phyloP scores from a whole-genome alignment of 1,139 yeast genomes.

The Geotrichum phurueaensis region DNA sequence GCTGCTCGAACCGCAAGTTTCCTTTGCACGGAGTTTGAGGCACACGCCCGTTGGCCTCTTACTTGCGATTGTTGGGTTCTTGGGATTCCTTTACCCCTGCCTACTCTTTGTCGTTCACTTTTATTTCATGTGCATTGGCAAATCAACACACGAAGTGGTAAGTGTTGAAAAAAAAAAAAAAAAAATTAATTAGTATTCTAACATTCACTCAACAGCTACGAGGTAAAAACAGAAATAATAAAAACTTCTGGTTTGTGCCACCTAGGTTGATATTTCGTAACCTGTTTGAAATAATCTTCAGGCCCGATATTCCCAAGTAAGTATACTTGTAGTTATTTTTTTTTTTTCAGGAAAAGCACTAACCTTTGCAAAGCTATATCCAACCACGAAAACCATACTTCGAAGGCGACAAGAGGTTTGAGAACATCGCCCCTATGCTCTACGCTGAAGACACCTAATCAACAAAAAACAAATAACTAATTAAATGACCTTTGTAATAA shows the following conservation, averaged over 20 bases:
- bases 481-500: not conserved
- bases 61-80: slow-evolving; percentile 13
- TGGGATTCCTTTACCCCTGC: slow-evolving; percentile 13
- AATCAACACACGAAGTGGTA: slow-evolving; percentile 16
- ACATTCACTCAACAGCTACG: not conserved
- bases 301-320: slow-evolving; percentile 19
- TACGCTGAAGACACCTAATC: slow-evolving; percentile 4
- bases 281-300: slow-evolving; percentile 16
- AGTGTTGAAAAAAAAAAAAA: not conserved
- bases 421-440: slow-evolving; percentile 9
- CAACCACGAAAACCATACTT: slow-evolving; percentile 18
- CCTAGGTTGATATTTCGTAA: slow-evolving; percentile 14
- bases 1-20: not conserved
- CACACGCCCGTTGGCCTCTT: slow-evolving; percentile 16
- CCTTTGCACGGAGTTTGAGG: slow-evolving; percentile 12
- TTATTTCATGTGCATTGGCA: slow-evolving; percentile 16
- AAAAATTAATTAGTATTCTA: not conserved
- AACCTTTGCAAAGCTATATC: slow-evolving; percentile 9
- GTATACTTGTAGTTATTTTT: not conserved
- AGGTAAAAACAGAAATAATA: not conserved
- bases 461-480: not conserved
- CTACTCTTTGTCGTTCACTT: slow-evolving; percentile 7
- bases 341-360: not conserved
- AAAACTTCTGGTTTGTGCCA: slow-evolving; percentile 7
- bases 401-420: slow-evolving; percentile 19